phyloP scores from a whole-genome alignment of 768 basidiomycete genomes.

The Xerocomus spinulosus region DNA sequence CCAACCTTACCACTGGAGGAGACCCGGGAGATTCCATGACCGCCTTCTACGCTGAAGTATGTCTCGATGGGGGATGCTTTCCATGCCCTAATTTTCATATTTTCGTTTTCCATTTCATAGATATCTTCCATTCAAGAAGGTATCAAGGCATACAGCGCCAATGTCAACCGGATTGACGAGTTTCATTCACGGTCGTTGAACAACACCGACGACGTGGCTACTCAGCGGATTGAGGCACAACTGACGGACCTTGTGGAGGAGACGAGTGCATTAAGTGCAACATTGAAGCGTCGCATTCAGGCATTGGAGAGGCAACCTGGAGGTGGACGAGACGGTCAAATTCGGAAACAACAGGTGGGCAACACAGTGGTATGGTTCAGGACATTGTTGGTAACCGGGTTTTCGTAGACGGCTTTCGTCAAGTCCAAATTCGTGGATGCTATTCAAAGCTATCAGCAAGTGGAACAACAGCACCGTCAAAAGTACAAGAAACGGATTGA shows the following conservation, averaged over 20 bases:
- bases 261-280: conserved; percentile 64
- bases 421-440: conserved; percentile 81
- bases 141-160: conserved; percentile 62
- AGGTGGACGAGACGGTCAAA: conserved; percentile 61
- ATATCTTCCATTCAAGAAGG: conserved; percentile 73
- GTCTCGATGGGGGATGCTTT: not conserved
- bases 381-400: conserved; percentile 15
- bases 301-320: conserved; percentile 63
- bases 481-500: conserved; percentile 81
- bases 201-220: conserved; percentile 65
- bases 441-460: conserved; percentile 78
- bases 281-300: conserved; percentile 70
- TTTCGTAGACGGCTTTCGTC: conserved; percentile 26
- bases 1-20: conserved; percentile 40
- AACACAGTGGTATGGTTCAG: not conserved
- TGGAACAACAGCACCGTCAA: conserved; percentile 74
- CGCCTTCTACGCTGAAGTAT: conserved; percentile 70
- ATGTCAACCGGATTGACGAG: conserved; percentile 64
- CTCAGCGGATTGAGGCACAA: conserved; percentile 55
- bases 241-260: conserved; percentile 67
- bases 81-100: not conserved
- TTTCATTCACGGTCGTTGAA: conserved; percentile 72
- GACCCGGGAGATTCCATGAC: conserved; percentile 57
- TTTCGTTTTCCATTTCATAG: conserved; percentile 35
- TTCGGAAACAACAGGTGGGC: conserved; percentile 72